Conservation (phyloP, 768 basidiomycete genomes). For the Psilocybe cubensis region DNA sequence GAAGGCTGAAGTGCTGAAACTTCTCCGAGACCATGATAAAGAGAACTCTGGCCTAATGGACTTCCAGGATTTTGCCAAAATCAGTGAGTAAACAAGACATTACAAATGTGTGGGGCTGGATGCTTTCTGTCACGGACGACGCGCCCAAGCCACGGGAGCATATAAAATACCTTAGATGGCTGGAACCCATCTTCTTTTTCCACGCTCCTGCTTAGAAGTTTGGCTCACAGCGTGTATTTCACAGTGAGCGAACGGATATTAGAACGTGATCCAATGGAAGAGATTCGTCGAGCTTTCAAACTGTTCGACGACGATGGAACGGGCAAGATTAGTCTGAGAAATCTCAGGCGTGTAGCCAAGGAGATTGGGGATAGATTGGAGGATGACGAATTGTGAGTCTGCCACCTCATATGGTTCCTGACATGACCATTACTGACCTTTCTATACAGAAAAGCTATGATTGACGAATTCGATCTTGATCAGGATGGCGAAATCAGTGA, state of each 20-base stretch:
- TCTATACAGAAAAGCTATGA: constrained; percentile 91
- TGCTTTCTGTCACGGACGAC: constrained; percentile 4
- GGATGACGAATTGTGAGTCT: constrained; percentile 92
- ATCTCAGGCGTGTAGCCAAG: constrained; percentile 91
- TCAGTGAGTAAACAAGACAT: constrained; percentile 62
- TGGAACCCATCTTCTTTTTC: constrained; percentile 2
- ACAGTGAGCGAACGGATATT: constrained; percentile 94
- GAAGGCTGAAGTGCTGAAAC: constrained; percentile 96
- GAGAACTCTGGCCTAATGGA: constrained; percentile 84
- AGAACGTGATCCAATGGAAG: constrained; percentile 94
- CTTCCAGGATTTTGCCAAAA: constrained; percentile 91
- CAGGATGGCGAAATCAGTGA: constrained; percentile 97
- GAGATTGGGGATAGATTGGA: constrained; percentile 95
- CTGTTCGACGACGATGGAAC: constrained; percentile 96
- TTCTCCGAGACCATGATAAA: constrained; percentile 90
- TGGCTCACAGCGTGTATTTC: constrained; percentile 4
- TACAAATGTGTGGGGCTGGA: neutral
- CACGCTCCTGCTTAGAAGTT: neutral
- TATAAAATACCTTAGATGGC: neutral
- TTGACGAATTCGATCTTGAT: constrained; percentile 99
- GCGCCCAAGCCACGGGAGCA: constrained; percentile 2
- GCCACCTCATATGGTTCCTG: neutral
- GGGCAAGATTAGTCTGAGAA: constrained; percentile 90
- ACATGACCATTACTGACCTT: neutral
- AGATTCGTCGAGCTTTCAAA: constrained; percentile 94